phyloP scores from a whole-genome alignment of 2,329 filamentous ascomycete species.

The Ophiostoma quercus region DNA sequence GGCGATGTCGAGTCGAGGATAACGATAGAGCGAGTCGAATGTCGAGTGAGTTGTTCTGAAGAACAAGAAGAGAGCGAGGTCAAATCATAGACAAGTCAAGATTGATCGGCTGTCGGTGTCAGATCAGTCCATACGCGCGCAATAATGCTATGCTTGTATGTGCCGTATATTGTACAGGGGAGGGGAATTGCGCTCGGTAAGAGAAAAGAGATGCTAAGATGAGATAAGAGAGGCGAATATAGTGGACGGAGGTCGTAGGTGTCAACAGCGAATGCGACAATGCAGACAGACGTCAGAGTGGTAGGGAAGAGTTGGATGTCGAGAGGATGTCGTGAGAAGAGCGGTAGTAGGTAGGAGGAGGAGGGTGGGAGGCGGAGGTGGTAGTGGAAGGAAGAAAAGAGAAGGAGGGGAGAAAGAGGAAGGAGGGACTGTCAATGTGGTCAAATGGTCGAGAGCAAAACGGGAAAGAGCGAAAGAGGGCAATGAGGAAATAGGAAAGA shows the following conservation, averaged over 20 bases:
- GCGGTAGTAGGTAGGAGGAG: background rate
- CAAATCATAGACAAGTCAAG: background rate
- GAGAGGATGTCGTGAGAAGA: background rate
- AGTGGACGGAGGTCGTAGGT: background rate
- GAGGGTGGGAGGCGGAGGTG: background rate
- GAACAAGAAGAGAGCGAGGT: background rate
- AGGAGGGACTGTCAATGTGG: background rate
- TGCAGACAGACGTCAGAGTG: background rate
- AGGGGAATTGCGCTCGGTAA: background rate
- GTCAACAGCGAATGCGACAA: background rate
- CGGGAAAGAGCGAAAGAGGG: constrained; percentile 12
- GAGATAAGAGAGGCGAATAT: background rate
- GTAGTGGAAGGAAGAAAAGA: constrained; percentile 15
- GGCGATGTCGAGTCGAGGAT: constrained; percentile 4
- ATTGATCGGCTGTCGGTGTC: constrained; percentile 5
- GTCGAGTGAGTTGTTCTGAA: background rate
- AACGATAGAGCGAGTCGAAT: background rate
- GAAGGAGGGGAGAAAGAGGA: constrained; percentile 14
- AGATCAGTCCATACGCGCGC: background rate
- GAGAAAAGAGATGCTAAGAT: background rate
- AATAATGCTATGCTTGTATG: background rate
- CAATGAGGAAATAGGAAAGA: background rate
- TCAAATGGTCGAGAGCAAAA: constrained; percentile 12
- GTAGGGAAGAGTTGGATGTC: background rate
- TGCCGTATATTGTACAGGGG: background rate